Percentiles rank a stretch among this genome's conserved stretches.
Evolutionary conservation across 148 eudicot genomes (phyloP).

Genomic region (Rhododendron molle): DNA sequence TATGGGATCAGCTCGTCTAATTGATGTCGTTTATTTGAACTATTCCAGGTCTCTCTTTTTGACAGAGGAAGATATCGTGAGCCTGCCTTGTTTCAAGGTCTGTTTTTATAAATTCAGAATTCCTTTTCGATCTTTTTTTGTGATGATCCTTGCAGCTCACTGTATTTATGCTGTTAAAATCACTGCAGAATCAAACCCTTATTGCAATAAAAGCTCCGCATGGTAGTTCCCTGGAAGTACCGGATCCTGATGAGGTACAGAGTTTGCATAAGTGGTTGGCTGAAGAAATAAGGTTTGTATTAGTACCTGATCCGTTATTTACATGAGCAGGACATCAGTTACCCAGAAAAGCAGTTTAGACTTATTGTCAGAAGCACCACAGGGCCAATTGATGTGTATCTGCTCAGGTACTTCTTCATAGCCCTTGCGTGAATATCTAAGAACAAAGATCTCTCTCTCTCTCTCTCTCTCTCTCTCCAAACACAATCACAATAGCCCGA

Average conservation of each 20-base stretch:
- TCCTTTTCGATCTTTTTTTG: background rate
- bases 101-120: background rate
- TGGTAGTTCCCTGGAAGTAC: conserved; percentile 42
- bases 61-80: conserved; percentile 38
- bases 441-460: conserved; percentile 3
- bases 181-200: conserved; percentile 36
- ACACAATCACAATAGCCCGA: background rate
- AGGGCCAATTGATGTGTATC: conserved; percentile 38
- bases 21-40: conserved; percentile 5
- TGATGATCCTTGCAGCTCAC: background rate
- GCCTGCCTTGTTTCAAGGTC: conserved; percentile 40
- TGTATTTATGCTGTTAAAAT: background rate
- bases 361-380: conserved; percentile 38
- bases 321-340: conserved; percentile 22
- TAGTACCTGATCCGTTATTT: conserved; percentile 10
- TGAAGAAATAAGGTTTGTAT: background rate
- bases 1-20: background rate
- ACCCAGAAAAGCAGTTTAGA: conserved; percentile 23
- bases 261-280: background rate
- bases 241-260: conserved; percentile 47
- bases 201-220: conserved; percentile 41
- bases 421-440: background rate
- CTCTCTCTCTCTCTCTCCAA: conserved; percentile 3
- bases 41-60: conserved; percentile 33
- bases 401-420: conserved; percentile 28